These are phyloP conservation scores for Marchantia polymorpha DNA, from an alignment of 225 moss, liverwort and hornwort species.

Conservation along the genomic window DNA sequence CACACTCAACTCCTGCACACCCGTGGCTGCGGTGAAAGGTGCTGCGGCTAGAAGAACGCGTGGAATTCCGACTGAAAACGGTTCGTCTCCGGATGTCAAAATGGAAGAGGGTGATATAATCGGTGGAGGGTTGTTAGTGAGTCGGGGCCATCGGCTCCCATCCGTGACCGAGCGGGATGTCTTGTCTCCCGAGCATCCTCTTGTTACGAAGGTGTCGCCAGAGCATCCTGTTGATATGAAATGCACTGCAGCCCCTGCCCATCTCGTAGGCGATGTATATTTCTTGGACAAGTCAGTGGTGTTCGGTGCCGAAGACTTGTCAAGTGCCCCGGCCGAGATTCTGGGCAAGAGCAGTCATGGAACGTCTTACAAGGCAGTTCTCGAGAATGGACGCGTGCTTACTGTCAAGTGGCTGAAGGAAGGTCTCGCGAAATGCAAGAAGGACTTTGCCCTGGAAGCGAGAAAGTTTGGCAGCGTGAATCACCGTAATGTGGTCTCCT, in stretches of 20 bases:
- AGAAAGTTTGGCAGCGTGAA: conserved; percentile 81
- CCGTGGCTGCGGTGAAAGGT: conserved; percentile 14
- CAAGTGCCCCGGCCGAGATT: conserved; percentile 80
- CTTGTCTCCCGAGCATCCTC: conserved; percentile 37
- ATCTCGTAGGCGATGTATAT: conserved; percentile 77
- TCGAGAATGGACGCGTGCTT: conserved; percentile 61
- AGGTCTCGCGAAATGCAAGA: conserved; percentile 70
- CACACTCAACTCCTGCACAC: background rate
- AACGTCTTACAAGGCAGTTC: conserved; percentile 73
- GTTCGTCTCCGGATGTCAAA: conserved; percentile 27
- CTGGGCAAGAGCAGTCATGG: conserved; percentile 88
- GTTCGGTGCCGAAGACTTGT: conserved; percentile 74
- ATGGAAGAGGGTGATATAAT: conserved; percentile 13
- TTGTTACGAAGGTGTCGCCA: conserved; percentile 34
- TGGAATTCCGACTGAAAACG: conserved; percentile 23
- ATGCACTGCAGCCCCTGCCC: conserved; percentile 52
- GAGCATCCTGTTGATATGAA: conserved; percentile 39
- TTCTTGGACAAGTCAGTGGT: conserved; percentile 69
- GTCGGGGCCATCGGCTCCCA: conserved; percentile 10
- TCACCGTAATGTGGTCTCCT: conserved; percentile 67
- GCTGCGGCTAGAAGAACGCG: conserved; percentile 9
- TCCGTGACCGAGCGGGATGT: conserved; percentile 15
- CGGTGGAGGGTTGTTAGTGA: conserved; percentile 4
- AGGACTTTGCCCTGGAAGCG: conserved; percentile 73
- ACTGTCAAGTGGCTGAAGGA: conserved; percentile 85